Base-by-base conservation (phyloP, 2,329 filamentous ascomycete species). In the Dothideomycetes sp. region DNA sequence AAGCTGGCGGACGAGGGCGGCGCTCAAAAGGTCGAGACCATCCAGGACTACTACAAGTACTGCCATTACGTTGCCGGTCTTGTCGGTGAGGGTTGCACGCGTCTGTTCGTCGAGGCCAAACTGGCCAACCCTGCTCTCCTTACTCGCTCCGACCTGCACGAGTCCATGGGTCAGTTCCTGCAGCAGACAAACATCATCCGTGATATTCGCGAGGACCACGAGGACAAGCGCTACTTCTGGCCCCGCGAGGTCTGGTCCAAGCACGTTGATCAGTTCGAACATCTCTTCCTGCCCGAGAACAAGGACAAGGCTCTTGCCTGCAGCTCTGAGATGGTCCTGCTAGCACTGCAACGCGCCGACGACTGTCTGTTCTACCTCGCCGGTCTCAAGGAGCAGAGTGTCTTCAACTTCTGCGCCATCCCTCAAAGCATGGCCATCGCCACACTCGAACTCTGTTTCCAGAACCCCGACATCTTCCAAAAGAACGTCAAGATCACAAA, bases 161-260 rank as follows among this genome's bases (percentile, higher is more conserved):
- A 94, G 64, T 89, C 86, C 31, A 98, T 98, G 91, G 91, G 86
- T 17, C 83, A 94, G 51, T 94, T 98, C 64, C 69, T 98, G 47
- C 91, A 98, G 59, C 94, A 98, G 71, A 94, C 87, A 50, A 98
- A 98, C 71, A 95, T 98, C 61, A 95, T 96, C 58, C 85, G 91
- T 58, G 91, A 98, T 60, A 76, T 96, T 49, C 78, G 80, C 53
- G 91, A 98, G 62, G 91, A 98, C 58, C 80, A 80, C 52, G 75
- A 84, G 45, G 91, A 96, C 62, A 80, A 82, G 52, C 78, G 91
- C 47, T 79, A 84, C 44, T 98, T 94, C 73, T 98, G 86, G 78
- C 91, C 91, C 36, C 84, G 82, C 62, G 87, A 94, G 65, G 86
- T 98, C 57, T 98, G 91, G 91, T 86, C 83, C 58, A 93, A 94